These are phyloP conservation scores for Noccaea bulbosa DNA, from an alignment of 345 rosid species.

Conservation along the genomic window DNA sequence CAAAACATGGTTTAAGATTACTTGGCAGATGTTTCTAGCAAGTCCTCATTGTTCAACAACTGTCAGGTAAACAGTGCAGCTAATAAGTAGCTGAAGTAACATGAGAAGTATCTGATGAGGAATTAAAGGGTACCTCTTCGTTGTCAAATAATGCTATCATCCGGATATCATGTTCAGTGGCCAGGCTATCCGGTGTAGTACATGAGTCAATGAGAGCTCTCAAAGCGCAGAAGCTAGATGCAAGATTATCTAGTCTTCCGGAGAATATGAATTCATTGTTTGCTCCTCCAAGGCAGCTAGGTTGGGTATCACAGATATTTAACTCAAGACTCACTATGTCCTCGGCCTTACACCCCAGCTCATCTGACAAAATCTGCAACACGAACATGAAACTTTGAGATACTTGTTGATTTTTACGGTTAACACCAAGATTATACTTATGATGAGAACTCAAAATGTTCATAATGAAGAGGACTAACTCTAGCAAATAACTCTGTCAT, in stretches of 20 bases:
- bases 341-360: conserved; percentile 62
- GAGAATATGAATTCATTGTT: conserved; percentile 88
- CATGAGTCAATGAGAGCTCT: conserved; percentile 90
- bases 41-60: background rate
- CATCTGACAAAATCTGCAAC: conserved; percentile 74
- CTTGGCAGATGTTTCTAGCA: conserved; percentile 1
- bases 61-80: background rate
- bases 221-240: conserved; percentile 86
- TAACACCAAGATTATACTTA: conserved; percentile 5
- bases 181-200: conserved; percentile 53
- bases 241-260: conserved; percentile 95
- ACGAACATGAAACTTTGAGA: background rate
- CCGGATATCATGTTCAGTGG: conserved; percentile 67
- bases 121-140: conserved; percentile 77
- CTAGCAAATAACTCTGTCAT: background rate
- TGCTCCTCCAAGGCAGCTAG: conserved; percentile 97
- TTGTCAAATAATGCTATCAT: conserved; percentile 96
- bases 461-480: conserved; percentile 4
- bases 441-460: background rate
- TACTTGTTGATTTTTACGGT: background rate
- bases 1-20: background rate
- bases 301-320: conserved; percentile 93
- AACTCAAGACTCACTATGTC: conserved; percentile 83
- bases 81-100: conserved; percentile 2
- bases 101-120: background rate